Conservation (phyloP, 2,329 filamentous ascomycete genomes). For the Penicillium nordicum region DNA sequence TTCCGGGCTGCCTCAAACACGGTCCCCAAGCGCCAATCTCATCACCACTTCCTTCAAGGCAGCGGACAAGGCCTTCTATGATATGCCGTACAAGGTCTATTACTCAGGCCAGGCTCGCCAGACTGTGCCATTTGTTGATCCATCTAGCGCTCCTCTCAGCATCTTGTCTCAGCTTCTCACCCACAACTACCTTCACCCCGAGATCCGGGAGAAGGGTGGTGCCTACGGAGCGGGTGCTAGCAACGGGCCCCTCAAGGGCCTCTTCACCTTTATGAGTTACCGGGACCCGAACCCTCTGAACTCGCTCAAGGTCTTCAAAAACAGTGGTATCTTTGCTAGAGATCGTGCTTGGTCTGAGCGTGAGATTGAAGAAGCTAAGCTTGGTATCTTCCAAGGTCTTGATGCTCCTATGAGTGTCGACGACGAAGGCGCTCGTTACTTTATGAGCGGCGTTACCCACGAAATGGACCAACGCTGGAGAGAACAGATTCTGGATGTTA, state of each 20-base stretch:
- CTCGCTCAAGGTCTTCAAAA: slow-evolving; percentile 77
- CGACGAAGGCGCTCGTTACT: slow-evolving; percentile 79
- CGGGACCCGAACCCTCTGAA: slow-evolving; percentile 93
- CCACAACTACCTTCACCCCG: slow-evolving; percentile 93
- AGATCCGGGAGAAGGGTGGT: slow-evolving; percentile 95
- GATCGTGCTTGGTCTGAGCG: slow-evolving; percentile 76
- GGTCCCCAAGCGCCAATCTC: slow-evolving; percentile 35
- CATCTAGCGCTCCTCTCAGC: slow-evolving; percentile 74
- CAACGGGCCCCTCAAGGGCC: slow-evolving; percentile 70
- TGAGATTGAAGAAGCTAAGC: slow-evolving; percentile 92
- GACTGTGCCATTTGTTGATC: slow-evolving; percentile 76
- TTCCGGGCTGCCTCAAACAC: slow-evolving; percentile 51
- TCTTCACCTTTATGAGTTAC: slow-evolving; percentile 96
- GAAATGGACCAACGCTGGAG: slow-evolving; percentile 84
- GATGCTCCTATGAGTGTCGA: slow-evolving; percentile 87
- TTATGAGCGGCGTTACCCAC: slow-evolving; percentile 78
- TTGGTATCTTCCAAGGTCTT: slow-evolving; percentile 86
- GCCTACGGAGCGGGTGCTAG: slow-evolving; percentile 93
- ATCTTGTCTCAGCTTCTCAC: slow-evolving; percentile 89
- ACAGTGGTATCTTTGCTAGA: slow-evolving; percentile 76
- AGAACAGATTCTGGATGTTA: slow-evolving; percentile 83
- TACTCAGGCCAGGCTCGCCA: slow-evolving; percentile 81
- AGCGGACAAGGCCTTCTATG: slow-evolving; percentile 75
- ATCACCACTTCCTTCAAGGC: slow-evolving; percentile 31
- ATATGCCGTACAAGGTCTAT: slow-evolving; percentile 94